Conservation (phyloP, 805 yeast species). For the Kazachstania kunashirensis region DNA sequence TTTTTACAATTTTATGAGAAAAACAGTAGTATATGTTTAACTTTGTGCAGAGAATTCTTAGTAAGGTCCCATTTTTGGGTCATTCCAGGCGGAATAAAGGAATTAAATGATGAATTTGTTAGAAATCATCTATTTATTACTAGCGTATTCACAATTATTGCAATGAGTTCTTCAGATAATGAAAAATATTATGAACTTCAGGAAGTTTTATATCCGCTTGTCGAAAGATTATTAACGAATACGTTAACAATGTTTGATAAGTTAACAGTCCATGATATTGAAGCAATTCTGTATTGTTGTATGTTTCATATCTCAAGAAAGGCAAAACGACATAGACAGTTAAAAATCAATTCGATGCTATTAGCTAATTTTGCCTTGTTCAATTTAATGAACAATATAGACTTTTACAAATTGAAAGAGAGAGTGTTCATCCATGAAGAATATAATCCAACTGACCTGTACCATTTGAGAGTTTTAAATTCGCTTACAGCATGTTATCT, state of each 20-base stretch:
- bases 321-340: constrained; percentile 36
- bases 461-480: constrained; percentile 45
- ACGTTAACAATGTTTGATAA: constrained; percentile 41
- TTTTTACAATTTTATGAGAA: constrained; percentile 39
- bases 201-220: constrained; percentile 37
- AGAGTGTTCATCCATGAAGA: constrained; percentile 26
- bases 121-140: constrained; percentile 44
- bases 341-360: constrained; percentile 43
- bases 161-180: constrained; percentile 49
- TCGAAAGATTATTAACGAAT: constrained; percentile 40
- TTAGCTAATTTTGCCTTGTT: constrained; percentile 44
- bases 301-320: constrained; percentile 46
- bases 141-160: constrained; percentile 43
- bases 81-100: constrained; percentile 50
- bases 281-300: constrained; percentile 47
- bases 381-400: constrained; percentile 39
- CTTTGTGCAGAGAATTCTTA: constrained; percentile 39
- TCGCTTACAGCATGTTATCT: constrained; percentile 43
- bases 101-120: constrained; percentile 38
- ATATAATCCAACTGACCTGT: constrained; percentile 35
- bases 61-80: constrained; percentile 52
- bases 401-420: constrained; percentile 34
- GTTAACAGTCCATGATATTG: constrained; percentile 51
- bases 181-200: constrained; percentile 41
- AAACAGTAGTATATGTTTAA: constrained; percentile 36